Base-by-base conservation (phyloP, 805 yeast species). In the Starmera amethionina region DNA sequence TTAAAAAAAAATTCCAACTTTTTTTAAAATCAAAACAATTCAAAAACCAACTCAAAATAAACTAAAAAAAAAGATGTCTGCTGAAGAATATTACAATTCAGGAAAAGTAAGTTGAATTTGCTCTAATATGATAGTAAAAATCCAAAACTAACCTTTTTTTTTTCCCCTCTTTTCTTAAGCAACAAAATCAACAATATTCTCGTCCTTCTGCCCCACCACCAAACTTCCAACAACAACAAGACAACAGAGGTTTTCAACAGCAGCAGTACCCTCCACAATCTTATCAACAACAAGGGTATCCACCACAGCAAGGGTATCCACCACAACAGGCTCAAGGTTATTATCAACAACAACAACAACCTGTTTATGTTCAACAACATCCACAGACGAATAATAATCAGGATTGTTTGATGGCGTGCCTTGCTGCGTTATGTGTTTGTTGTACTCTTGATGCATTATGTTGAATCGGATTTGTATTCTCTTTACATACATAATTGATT, bases 341-440 rank as follows among this genome's bases (percentile, higher is more conserved):
- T 33, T 64, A 63, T 43, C 68, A 64, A 38, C 73, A 66, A 45
- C 73, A 66, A 45, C 75, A 62, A 40, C 77, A 72, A 47, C 77
- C 77, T 0, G 63, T 72, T 10, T 72, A 72, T 39, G 76, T 72
- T 18, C 79, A 73, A 47, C 77, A 70, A 47, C 70, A 57, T 38
- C 70, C 67, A 8, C 65, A 58, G 30, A 48, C 48, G 29, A 51
- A 52, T 18, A 63, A 62, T 37, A 62, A 62, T 40, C 54, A 56
- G 10, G 71, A 61, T 44, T 74, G 79, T 57, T 58, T 72, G 49
- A 58, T 70, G 49, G 79, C 72, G 11, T 73, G 79, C 61, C 52
- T 74, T 35, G 77, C 73, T 18, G 77, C 73, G 19, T 41, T 73
- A 54, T 74, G 79, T 67, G 46, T 73, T 43, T 74, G 80, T 52